These are phyloP conservation scores for Plasmodium falciparum DNA, from an alignment of 169 alveolate genomes.

Conservation along the genomic window DNA sequence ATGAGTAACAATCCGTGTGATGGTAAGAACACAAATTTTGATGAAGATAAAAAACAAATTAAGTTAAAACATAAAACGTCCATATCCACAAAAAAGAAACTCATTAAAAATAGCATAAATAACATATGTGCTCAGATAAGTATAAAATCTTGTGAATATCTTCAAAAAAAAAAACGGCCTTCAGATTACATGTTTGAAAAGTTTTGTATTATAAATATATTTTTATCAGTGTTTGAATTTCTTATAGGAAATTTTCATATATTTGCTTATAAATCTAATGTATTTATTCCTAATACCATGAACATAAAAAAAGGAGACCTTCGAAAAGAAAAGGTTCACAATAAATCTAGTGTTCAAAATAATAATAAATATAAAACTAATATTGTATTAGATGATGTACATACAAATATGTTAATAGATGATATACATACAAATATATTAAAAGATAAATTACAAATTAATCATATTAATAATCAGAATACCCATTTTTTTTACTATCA, in stretches of 20 bases:
- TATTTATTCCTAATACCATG: conserved; percentile 23
- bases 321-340: background rate
- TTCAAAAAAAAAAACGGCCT: conserved; percentile 1
- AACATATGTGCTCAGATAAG: conserved; percentile 21
- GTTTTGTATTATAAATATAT: conserved; percentile 35
- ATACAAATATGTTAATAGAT: background rate
- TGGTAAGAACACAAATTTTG: background rate
- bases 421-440: background rate
- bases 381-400: background rate
- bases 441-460: background rate
- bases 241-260: conserved; percentile 46
- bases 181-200: conserved; percentile 23
- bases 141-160: conserved; percentile 50
- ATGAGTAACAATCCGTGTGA: background rate
- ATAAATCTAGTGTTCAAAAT: too few species aligned
- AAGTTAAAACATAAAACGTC: background rate
- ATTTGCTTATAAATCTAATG: conserved; percentile 60
- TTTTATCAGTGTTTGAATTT: conserved; percentile 41
- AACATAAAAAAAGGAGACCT: background rate
- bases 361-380: background rate
- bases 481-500: conserved; percentile 23
- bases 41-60: background rate
- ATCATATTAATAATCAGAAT: background rate
- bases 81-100: background rate
- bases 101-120: background rate